Percentiles rank a stretch among this genome's conserved stretches.
Conservation (phyloP, 495 filamentous ascomycete species). For the Cetradonia linearis region DNA sequence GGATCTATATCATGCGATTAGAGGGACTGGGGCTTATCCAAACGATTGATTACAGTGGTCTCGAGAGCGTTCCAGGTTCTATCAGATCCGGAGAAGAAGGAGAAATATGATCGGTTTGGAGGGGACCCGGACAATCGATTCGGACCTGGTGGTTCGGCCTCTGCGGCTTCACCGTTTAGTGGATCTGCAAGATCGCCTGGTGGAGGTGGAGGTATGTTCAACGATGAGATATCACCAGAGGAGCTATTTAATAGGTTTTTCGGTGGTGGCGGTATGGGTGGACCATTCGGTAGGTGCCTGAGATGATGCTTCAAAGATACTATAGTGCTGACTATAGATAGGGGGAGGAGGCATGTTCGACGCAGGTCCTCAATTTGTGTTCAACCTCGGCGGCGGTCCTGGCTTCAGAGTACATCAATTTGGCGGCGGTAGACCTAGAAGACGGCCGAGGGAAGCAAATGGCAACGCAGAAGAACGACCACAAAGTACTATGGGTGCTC, state of each 20-base stretch:
- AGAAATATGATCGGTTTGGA: slow-evolving; percentile 76
- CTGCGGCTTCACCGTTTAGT: slow-evolving; percentile 54
- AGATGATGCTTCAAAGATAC: slow-evolving; percentile 9
- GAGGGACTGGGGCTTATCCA: slow-evolving; percentile 10
- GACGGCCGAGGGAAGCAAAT: slow-evolving; percentile 58
- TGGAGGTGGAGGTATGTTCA: slow-evolving; percentile 51
- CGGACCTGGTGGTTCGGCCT: slow-evolving; percentile 44
- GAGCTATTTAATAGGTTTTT: slow-evolving; percentile 96
- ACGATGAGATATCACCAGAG: slow-evolving; percentile 90
- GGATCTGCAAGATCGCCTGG: slow-evolving; percentile 46
- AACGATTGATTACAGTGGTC: slow-evolving; percentile 51
- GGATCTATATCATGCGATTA: background rate
- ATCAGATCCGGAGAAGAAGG: slow-evolving; percentile 84
- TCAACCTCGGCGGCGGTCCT: slow-evolving; percentile 78
- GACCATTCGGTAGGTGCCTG: slow-evolving; percentile 49
- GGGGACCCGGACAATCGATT: slow-evolving; percentile 87
- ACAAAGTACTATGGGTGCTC: slow-evolving; percentile 36
- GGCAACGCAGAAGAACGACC: slow-evolving; percentile 39
- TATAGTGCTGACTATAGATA: slow-evolving; percentile 21
- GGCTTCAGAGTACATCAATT: slow-evolving; percentile 82
- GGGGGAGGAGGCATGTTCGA: slow-evolving; percentile 46
- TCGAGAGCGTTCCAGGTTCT: slow-evolving; percentile 86
- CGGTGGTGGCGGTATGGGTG: slow-evolving; percentile 58
- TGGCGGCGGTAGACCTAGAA: slow-evolving; percentile 55
- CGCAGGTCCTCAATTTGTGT: slow-evolving; percentile 75